Base-by-base conservation (phyloP, 2,329 filamentous ascomycete species). In the Zymoseptoria tritici region DNA sequence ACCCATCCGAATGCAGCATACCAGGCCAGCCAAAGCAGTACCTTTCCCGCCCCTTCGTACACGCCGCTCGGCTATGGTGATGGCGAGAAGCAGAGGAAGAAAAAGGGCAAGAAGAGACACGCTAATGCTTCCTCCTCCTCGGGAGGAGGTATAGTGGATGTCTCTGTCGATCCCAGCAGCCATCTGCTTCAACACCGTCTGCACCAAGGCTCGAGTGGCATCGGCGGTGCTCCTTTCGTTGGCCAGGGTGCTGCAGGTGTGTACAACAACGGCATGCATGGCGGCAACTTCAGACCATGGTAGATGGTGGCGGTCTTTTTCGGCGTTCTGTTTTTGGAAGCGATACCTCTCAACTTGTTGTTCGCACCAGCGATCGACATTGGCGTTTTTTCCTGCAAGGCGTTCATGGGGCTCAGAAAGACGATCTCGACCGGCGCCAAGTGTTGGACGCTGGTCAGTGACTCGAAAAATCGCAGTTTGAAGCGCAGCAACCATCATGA, bases 101-200 rank as follows among this genome's bases (percentile, higher is more conserved):
- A 95, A 85, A 91, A 91, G 83, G 97, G 96, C 87, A 97, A 97
- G 91, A 93, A 97, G 85, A 95, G 92, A 87, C 92, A 97, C 88
- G 93, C 91, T 94, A 96, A 97, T 91, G 97, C 93, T 93, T 96
- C 92, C 90, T 97, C 93, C 87, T 96, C 91, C 86, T 70, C 67
- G 42, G 89, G 89, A 83, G 92, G 91, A 86, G 92, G 90, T 83
- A 86, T 97, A 93, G 92, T 95, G 83, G 92, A 97, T 95, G 91
- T 65, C 60, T 63, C 64, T 51, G 42, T 55, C 59, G 96, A 92
- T 91, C 90, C 84, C 92, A 97, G 91, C 93, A 84, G 96, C 91
- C 85, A 97, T 97, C 62, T 67, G 54, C 62, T 67, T 58, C 62
- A 64, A 85, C 87, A 97, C 96, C 83, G 92, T 84, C 89, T 96